Conservation (phyloP, 2,329 filamentous ascomycete species). For the Fusarium tanahbumbuense region DNA sequence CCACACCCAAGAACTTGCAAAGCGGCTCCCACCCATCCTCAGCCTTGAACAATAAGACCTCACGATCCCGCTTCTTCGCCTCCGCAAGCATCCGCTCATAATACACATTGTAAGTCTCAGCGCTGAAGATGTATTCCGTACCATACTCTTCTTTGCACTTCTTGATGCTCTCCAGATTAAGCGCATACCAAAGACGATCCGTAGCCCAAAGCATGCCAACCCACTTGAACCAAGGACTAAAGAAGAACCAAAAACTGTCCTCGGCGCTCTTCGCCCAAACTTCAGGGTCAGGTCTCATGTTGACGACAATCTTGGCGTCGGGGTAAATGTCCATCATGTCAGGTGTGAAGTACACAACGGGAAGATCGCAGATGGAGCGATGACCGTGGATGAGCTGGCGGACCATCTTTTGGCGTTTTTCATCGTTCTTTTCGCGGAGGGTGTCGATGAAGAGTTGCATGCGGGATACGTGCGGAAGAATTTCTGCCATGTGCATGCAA, state of each 20-base stretch:
- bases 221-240: conserved; percentile 42
- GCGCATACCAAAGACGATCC: conserved; percentile 47
- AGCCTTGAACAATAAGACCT: conserved; percentile 44
- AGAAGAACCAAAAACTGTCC: conserved; percentile 47
- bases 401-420: conserved; percentile 47
- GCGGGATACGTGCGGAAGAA: conserved; percentile 42
- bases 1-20: conserved; percentile 51
- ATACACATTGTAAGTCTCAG: conserved; percentile 19
- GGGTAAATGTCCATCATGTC: conserved; percentile 56
- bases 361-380: conserved; percentile 47
- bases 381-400: conserved; percentile 50
- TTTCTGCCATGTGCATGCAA: conserved; percentile 52
- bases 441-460: conserved; percentile 45
- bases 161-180: conserved; percentile 29
- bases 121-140: not conserved
- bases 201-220: conserved; percentile 43
- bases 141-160: conserved; percentile 1
- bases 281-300: conserved; percentile 44
- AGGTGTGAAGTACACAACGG: conserved; percentile 49
- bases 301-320: conserved; percentile 50
- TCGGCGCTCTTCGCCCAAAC: conserved; percentile 46
- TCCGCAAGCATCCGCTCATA: conserved; percentile 45
- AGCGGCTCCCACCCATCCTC: conserved; percentile 58
- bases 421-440: conserved; percentile 43
- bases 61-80: conserved; percentile 47